Base-by-base conservation (phyloP, 2,329 filamentous ascomycete species). In the Thielaviopsis musarum region DNA sequence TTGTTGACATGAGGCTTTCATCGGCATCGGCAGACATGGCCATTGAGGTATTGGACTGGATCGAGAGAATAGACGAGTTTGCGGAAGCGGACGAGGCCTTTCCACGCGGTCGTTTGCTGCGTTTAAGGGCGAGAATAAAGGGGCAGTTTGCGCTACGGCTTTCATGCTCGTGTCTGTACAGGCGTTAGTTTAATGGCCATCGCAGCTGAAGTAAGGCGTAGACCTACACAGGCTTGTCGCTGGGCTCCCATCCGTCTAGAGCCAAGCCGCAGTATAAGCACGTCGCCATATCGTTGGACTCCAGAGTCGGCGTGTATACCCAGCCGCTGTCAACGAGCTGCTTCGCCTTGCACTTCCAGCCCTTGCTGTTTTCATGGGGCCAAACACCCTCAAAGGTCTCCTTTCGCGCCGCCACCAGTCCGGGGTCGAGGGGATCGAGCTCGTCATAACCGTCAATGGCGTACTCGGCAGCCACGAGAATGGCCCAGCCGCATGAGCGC, bases 261-360 rank as follows among this genome's bases (percentile, higher is more conserved):
- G 86, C 89, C 17, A 97, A 73, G 60, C 87, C 82, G 73, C 93
- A 98, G 72, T 97, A 96, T 28, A 87, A 79, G 69, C 93, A 98
- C 12, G 87, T 93, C 10, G 88, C 88, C 73, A 91, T 88, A 70
- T 98, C 93, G 64, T 93, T 85, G 13, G 84, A 88, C 52, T 91
- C 89, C 52, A 81, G 73, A 5, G 82, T 88, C 0, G 93, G 91
- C 24, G 90, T 94, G 71, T 91, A 96, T 68, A 87, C 90, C 91
- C 91, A 98, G 12, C 93, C 93, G 28, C 89, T 88, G 64, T 91
- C 88, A 38, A 88, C 88, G 74, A 97, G 84, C 83, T 94, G 91
- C 65, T 93, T 87, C 0, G 82, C 84, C 70, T 93, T 94, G 73
- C 88, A 94, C 64, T 87, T 83, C 90, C 90, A 95, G 5, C 86